phyloP scores from a whole-genome alignment of 2,329 filamentous ascomycete genomes.

The Cytospora paraplurivora region DNA sequence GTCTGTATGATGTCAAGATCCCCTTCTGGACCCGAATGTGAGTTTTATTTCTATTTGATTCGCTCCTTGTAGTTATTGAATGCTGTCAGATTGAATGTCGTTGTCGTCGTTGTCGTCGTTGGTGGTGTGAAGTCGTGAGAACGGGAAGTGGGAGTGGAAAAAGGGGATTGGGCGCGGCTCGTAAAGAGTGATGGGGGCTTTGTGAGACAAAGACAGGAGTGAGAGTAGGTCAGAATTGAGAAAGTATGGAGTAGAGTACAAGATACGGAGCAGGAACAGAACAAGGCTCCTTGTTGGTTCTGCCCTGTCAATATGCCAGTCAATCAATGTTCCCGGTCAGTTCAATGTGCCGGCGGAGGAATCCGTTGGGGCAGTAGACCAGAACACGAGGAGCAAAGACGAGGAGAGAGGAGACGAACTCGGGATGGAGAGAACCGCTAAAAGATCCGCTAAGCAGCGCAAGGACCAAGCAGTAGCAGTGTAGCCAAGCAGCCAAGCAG shows the following conservation, averaged over 20 bases:
- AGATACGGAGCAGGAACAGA: not conserved
- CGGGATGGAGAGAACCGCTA: too few species aligned
- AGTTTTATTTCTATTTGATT: not conserved
- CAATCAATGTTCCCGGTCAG: too few species aligned
- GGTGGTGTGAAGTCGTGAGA: not conserved
- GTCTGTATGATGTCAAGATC: not conserved
- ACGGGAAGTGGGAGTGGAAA: not conserved
- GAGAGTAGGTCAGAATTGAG: not conserved
- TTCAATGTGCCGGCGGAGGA: not conserved
- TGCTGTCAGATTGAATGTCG: not conserved
- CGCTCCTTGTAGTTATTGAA: not conserved
- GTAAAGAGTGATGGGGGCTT: not conserved
- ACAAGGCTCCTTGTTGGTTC: too few species aligned
- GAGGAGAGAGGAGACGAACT: too few species aligned
- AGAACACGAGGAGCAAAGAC: not conserved
- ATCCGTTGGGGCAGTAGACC: not conserved
- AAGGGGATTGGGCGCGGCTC: not conserved
- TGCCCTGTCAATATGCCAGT: too few species aligned
- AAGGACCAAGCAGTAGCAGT: too few species aligned
- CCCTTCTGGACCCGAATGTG: not conserved
- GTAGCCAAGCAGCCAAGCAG: too few species aligned
- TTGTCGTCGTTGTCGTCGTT: not conserved
- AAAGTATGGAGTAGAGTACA: not conserved
- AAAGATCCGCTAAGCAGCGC: too few species aligned
- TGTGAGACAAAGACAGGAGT: not conserved